Evolutionary conservation across 805 yeast species (phyloP).

Genomic region (Suhomyces emberorum): DNA sequence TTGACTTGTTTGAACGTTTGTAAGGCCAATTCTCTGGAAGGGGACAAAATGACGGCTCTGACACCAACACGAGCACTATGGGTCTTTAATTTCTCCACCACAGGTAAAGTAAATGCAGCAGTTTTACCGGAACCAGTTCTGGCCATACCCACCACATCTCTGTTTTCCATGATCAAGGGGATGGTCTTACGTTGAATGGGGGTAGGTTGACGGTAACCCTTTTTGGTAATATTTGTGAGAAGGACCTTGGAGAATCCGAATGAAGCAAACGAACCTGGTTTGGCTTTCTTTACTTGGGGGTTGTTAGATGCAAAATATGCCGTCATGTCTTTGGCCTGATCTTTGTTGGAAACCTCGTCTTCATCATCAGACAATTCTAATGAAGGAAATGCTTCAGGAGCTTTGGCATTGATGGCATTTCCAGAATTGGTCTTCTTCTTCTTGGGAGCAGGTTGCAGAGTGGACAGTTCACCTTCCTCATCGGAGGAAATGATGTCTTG

Average conservation of each 20-base stretch:
- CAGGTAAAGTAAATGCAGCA: constrained; percentile 91
- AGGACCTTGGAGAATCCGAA: constrained; percentile 80
- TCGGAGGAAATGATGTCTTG: constrained; percentile 52
- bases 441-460: constrained; percentile 25
- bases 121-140: constrained; percentile 99
- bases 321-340: constrained; percentile 46
- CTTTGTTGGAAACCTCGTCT: constrained; percentile 20
- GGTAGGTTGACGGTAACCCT: constrained; percentile 93
- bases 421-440: constrained; percentile 16
- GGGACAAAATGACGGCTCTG: constrained; percentile 85
- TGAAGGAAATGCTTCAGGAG: constrained; percentile 46
- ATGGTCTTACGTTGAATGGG: constrained; percentile 97
- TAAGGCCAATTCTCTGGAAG: constrained; percentile 93
- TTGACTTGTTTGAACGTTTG: constrained; percentile 88
- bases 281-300: constrained; percentile 54
- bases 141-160: constrained; percentile 99
- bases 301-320: constrained; percentile 40
- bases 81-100: constrained; percentile 77
- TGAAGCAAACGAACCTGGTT: constrained; percentile 82
- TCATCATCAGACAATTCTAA: constrained; percentile 47
- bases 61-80: constrained; percentile 88
- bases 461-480: constrained; percentile 46
- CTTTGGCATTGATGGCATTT: constrained; percentile 10
- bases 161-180: constrained; percentile 78
- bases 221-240: constrained; percentile 65